These are phyloP conservation scores for Arabidopsis arenosa DNA, from an alignment of 345 rosid species.

Conservation along the genomic window DNA sequence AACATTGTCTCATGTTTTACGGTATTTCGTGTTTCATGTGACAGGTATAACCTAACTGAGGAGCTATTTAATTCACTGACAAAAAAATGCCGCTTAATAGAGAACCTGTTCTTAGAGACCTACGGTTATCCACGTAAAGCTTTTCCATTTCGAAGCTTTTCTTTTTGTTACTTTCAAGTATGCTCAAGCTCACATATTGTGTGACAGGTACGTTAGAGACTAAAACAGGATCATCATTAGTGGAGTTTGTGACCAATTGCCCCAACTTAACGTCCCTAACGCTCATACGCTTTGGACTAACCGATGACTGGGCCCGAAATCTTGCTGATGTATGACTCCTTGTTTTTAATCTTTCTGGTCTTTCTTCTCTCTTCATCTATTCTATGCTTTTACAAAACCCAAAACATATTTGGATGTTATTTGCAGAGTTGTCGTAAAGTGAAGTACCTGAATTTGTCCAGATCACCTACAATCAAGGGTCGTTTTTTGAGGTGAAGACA, in stretches of 20 bases:
- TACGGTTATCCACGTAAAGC: conserved; percentile 59
- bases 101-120: conserved; percentile 75
- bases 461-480: conserved; percentile 72
- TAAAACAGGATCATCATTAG: conserved; percentile 67
- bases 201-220: conserved; percentile 75
- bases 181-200: conserved; percentile 41
- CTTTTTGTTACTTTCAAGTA: conserved; percentile 20
- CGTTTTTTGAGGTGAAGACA: conserved; percentile 68
- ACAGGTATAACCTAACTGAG: conserved; percentile 70
- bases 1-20: conserved; percentile 12
- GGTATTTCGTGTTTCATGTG: conserved; percentile 10
- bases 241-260: conserved; percentile 71
- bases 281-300: conserved; percentile 84
- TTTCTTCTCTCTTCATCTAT: background rate
- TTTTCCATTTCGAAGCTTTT: conserved; percentile 34
- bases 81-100: conserved; percentile 65
- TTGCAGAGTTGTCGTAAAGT: conserved; percentile 72
- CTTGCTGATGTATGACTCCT: conserved; percentile 65
- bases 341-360: background rate
- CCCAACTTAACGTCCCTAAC: conserved; percentile 75
- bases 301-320: conserved; percentile 59
- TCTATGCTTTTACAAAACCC: background rate
- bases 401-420: background rate
- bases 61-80: conserved; percentile 68
- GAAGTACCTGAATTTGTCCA: conserved; percentile 74